Percentiles rank a stretch among this genome's conserved stretches.
These are phyloP conservation scores for Sanghuangporus baumii DNA, from an alignment of 1,284 basidiomycete genomes.

Conservation along the genomic window DNA sequence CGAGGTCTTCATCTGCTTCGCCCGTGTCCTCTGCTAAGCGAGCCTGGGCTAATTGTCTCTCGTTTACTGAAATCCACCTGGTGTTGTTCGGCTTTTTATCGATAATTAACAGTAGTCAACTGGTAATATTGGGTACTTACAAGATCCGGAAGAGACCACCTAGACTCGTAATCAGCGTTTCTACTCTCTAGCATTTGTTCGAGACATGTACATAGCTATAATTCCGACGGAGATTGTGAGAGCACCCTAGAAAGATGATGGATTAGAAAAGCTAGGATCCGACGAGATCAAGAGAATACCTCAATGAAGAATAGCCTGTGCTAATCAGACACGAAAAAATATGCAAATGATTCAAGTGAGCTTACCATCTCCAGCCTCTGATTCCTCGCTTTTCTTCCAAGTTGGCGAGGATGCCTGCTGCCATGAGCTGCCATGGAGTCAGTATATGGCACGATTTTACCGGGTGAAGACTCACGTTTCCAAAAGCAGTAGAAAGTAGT, in stretches of 20 bases:
- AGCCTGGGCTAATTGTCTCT: slow-evolving; percentile 37
- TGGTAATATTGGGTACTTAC: slow-evolving; percentile 9
- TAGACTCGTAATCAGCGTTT: slow-evolving; percentile 1
- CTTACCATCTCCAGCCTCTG: slow-evolving; percentile 36
- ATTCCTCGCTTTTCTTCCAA: slow-evolving; percentile 40
- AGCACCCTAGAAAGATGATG: slow-evolving; percentile 10
- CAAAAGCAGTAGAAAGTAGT: slow-evolving; percentile 39
- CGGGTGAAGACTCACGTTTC: slow-evolving; percentile 22
- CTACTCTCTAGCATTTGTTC: not conserved
- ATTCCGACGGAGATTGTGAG: slow-evolving; percentile 18
- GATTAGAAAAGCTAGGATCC: not conserved
- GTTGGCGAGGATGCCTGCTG: slow-evolving; percentile 36
- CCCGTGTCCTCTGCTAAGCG: slow-evolving; percentile 40
- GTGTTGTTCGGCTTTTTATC: slow-evolving; percentile 29
- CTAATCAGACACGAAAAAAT: not conserved
- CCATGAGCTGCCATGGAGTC: slow-evolving; percentile 23
- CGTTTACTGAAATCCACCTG: slow-evolving; percentile 34
- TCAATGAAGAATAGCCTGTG: slow-evolving; percentile 26
- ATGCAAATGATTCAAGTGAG: not conserved
- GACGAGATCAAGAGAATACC: slow-evolving; percentile 13
- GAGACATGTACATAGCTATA: slow-evolving; percentile 12
- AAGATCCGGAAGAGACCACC: slow-evolving; percentile 24
- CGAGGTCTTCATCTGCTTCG: slow-evolving; percentile 31
- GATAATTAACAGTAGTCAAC: not conserved
- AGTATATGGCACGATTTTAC: slow-evolving; percentile 10